phyloP scores from a whole-genome alignment of 2,329 filamentous ascomycete genomes.

The Colletotrichum sp. region DNA sequence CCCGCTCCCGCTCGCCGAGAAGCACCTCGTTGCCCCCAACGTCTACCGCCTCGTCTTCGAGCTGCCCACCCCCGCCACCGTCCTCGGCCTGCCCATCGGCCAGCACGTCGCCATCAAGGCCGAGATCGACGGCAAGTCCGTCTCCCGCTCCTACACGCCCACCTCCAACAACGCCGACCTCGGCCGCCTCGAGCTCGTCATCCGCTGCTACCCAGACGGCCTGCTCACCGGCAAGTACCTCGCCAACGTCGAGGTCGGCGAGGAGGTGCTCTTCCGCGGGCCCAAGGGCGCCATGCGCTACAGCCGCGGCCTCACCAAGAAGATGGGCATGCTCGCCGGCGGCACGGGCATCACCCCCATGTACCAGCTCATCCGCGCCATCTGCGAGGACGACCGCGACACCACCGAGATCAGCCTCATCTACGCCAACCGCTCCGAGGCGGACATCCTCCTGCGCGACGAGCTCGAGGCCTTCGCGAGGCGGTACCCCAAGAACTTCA shows the following conservation, averaged over 20 bases:
- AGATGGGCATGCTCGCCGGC: conserved; percentile 61
- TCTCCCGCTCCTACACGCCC: conserved; percentile 60
- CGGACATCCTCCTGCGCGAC: conserved; percentile 61
- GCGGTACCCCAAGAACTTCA: conserved; percentile 57
- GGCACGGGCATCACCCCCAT: conserved; percentile 38
- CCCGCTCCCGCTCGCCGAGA: conserved; percentile 46
- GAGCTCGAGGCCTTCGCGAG: conserved; percentile 59
- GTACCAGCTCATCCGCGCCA: conserved; percentile 62
- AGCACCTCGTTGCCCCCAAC: conserved; percentile 42
- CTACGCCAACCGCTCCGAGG: conserved; percentile 62
- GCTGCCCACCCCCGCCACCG: conserved; percentile 45
- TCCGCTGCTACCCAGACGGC: conserved; percentile 56
- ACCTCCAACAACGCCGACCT: conserved; percentile 53
- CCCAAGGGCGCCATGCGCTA: conserved; percentile 63
- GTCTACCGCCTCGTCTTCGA: conserved; percentile 52
- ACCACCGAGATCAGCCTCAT: conserved; percentile 60
- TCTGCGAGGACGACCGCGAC: conserved; percentile 62
- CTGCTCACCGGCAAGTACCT: conserved; percentile 55
- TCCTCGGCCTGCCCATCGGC: conserved; percentile 60
- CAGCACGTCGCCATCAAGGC: conserved; percentile 61
- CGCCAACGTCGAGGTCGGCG: conserved; percentile 47
- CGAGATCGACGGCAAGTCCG: conserved; percentile 45
- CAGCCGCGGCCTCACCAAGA: conserved; percentile 40
- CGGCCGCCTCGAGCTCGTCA: conserved; percentile 53
- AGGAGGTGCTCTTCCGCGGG: conserved; percentile 55